Conservation (phyloP, 441 rosid species). For the Adansonia rubrostipa region DNA sequence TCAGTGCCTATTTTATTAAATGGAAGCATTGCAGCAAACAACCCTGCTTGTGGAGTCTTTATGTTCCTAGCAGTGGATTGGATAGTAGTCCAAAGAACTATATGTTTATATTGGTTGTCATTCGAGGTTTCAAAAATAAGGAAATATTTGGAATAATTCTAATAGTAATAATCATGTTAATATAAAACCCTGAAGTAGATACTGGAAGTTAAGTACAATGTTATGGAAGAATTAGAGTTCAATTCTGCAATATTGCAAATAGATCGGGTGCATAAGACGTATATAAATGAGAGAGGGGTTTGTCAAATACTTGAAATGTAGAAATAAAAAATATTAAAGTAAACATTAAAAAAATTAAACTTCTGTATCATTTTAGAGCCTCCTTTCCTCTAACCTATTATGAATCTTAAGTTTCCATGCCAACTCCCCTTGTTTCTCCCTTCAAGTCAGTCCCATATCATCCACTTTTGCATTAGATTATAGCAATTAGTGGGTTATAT, state of each 20-base stretch:
- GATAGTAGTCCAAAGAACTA: not conserved
- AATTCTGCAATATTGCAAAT: not conserved
- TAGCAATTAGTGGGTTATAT: slow-evolving; percentile 13
- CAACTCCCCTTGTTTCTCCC: slow-evolving; percentile 4
- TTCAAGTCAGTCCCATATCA: not conserved
- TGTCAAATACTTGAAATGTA: not conserved
- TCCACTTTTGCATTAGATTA: slow-evolving; percentile 8
- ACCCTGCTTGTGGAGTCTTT: not conserved
- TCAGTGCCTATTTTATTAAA: not conserved
- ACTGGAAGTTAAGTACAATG: not conserved
- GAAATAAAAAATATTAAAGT: not conserved
- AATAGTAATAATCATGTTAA: not conserved
- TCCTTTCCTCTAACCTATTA: not conserved
- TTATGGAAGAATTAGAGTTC: slow-evolving; percentile 7
- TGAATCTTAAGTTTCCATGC: slow-evolving; percentile 10
- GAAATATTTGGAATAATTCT: slow-evolving; percentile 1
- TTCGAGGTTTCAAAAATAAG: slow-evolving; percentile 12
- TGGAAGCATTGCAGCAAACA: not conserved
- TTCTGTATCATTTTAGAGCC: not conserved
- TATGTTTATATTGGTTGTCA: slow-evolving; percentile 10
- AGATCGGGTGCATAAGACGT: slow-evolving; percentile 9
- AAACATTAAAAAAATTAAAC: not conserved
- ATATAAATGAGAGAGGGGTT: not conserved
- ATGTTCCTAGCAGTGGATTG: not conserved
- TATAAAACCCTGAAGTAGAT: not conserved